These are phyloP conservation scores for Phytophthora megakarya DNA, from an alignment of 352 stramenopile species.

Conservation along the genomic window DNA sequence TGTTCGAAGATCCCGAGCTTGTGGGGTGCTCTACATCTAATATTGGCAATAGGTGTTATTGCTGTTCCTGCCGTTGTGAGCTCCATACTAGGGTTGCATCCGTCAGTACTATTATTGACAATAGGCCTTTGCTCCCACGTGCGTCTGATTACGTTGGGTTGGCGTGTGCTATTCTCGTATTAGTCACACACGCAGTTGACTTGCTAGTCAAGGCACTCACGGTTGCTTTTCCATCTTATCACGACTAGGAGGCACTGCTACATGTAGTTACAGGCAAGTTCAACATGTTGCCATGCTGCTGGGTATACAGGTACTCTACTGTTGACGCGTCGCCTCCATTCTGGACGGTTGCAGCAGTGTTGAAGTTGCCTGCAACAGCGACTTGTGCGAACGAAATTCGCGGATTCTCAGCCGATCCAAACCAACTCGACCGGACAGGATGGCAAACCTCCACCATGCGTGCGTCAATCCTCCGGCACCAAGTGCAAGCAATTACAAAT, in stretches of 20 bases:
- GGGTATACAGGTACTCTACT: too few species aligned
- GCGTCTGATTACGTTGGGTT: conserved; percentile 27
- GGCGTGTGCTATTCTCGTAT: conserved; percentile 12
- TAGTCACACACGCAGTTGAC: conserved; percentile 16
- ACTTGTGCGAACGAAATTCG: not conserved
- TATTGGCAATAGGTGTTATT: too few species aligned
- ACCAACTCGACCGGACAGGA: not conserved
- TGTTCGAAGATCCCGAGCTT: conserved; percentile 29
- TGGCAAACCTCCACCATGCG: not conserved
- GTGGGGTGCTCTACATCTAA: too few species aligned
- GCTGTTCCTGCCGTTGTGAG: not conserved
- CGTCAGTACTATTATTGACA: too few species aligned
- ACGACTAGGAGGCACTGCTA: not conserved
- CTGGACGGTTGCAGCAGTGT: conserved; percentile 12
- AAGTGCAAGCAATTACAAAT: conserved; percentile 34
- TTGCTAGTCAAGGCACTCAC: conserved; percentile 5
- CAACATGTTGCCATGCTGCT: conserved; percentile 17
- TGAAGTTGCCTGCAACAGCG: conserved; percentile 25
- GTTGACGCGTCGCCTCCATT: not conserved
- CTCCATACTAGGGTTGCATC: conserved; percentile 20
- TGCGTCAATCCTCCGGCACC: conserved; percentile 10
- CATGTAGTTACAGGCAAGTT: conserved; percentile 8
- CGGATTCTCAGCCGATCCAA: conserved; percentile 20
- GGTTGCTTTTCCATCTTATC: conserved; percentile 26
- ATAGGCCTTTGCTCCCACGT: too few species aligned